These are phyloP conservation scores for Fusarium incarnatum DNA, from an alignment of 2,329 filamentous ascomycete species.

Conservation along the genomic window DNA sequence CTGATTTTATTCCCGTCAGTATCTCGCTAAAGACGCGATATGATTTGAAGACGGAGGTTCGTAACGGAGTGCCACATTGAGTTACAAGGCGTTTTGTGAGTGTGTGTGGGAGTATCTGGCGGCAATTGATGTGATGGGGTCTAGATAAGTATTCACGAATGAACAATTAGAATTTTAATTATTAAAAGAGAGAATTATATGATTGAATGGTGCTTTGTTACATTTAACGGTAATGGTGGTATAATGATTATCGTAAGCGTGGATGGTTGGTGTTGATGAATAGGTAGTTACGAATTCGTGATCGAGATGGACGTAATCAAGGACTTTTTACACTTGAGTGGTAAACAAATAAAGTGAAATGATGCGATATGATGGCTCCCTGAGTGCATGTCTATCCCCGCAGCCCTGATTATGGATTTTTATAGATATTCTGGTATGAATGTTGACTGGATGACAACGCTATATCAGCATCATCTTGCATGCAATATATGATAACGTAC, in stretches of 20 bases:
- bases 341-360: not conserved
- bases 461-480: not conserved
- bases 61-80: conserved; percentile 37
- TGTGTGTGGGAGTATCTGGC: conserved; percentile 14
- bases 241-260: not conserved
- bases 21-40: conserved; percentile 31
- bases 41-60: conserved; percentile 27
- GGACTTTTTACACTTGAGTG: not conserved
- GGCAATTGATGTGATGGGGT: conserved; percentile 16
- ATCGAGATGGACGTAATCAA: not conserved
- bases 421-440: not conserved
- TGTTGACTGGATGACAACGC: conserved; percentile 4
- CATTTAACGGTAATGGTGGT: not conserved
- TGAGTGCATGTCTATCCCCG: not conserved
- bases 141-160: conserved; percentile 4
- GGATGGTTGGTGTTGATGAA: not conserved
- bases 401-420: not conserved
- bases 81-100: conserved; percentile 20
- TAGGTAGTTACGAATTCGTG: not conserved
- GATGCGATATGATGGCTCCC: not conserved
- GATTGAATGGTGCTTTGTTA: not conserved
- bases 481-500: not conserved
- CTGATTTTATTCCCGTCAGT: conserved; percentile 31
- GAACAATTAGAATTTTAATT: conserved; percentile 7
- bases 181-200: not conserved